Conservation (phyloP, 2,329 filamentous ascomycete species). For the Ophiobolus disseminans region DNA sequence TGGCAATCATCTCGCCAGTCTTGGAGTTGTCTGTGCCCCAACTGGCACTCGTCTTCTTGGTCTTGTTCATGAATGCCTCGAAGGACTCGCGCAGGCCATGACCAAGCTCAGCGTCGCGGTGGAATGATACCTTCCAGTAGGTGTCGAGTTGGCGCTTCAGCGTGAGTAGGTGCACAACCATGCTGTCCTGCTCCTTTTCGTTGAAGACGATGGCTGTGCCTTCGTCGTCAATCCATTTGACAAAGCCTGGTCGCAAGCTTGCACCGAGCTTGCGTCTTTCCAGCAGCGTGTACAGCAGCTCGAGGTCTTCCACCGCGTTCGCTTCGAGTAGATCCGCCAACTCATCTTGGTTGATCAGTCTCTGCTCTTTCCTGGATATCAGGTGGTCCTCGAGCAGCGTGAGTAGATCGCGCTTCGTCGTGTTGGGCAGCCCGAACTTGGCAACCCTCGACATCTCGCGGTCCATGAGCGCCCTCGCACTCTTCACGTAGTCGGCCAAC, state of each 20-base stretch:
- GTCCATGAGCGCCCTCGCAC: slow-evolving; percentile 72
- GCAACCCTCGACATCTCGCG: slow-evolving; percentile 80
- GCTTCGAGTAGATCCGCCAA: slow-evolving; percentile 76
- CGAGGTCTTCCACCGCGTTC: slow-evolving; percentile 73
- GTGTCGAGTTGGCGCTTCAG: slow-evolving; percentile 81
- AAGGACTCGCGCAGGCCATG: slow-evolving; percentile 86
- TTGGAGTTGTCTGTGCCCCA: slow-evolving; percentile 88
- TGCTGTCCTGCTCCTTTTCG: slow-evolving; percentile 77
- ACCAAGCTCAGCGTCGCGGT: slow-evolving; percentile 75
- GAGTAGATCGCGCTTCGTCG: slow-evolving; percentile 79
- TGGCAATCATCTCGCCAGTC: slow-evolving; percentile 98
- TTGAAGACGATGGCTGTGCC: slow-evolving; percentile 83
- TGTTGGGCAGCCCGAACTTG: slow-evolving; percentile 79
- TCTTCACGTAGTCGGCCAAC: slow-evolving; percentile 77
- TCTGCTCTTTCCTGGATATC: slow-evolving; percentile 69
- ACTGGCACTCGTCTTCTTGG: slow-evolving; percentile 71
- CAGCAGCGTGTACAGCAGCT: slow-evolving; percentile 79
- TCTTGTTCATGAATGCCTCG: slow-evolving; percentile 89
- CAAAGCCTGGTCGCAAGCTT: slow-evolving; percentile 75
- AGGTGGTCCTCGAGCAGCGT: slow-evolving; percentile 75
- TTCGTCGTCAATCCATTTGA: slow-evolving; percentile 76
- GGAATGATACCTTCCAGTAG: slow-evolving; percentile 78
- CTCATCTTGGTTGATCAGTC: slow-evolving; percentile 66
- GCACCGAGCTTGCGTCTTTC: slow-evolving; percentile 73
- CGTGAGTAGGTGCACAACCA: slow-evolving; percentile 82